Conservation (phyloP, 805 yeast genomes). For the Wickerhamiella sorbophila region DNA sequence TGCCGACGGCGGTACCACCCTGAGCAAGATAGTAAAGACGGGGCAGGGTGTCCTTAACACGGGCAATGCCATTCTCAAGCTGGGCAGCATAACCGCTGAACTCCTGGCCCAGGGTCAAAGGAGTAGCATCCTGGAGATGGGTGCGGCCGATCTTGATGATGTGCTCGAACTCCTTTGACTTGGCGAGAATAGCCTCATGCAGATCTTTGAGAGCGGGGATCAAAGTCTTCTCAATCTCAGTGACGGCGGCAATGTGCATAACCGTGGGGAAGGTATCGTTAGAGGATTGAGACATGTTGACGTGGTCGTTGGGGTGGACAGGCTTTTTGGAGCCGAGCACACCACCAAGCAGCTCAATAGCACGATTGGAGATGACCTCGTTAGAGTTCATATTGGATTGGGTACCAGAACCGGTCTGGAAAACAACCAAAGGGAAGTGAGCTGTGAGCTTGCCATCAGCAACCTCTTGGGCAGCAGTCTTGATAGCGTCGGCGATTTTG, state of each 20-base stretch:
- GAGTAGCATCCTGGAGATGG: conserved; percentile 97
- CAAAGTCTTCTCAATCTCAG: conserved; percentile 62
- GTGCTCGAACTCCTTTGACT: conserved; percentile 68
- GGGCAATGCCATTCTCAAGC: conserved; percentile 73
- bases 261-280: conserved; percentile 99
- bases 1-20: conserved; percentile 99
- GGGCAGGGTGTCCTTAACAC: conserved; percentile 67
- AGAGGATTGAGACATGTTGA: conserved; percentile 96
- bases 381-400: conserved; percentile 98
- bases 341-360: conserved; percentile 92
- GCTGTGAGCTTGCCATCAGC: conserved; percentile 79
- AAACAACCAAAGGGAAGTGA: conserved; percentile 95
- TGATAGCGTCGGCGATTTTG: conserved; percentile 67
- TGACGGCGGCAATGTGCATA: conserved; percentile 97
- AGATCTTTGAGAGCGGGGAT: conserved; percentile 68
- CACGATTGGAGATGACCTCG: conserved; percentile 96
- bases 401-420: conserved; percentile 98
- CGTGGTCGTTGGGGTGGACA: conserved; percentile 97
- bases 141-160: conserved; percentile 99
- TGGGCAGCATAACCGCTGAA: conserved; percentile 94
- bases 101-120: conserved; percentile 95
- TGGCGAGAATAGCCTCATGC: conserved; percentile 62
- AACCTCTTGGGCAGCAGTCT: conserved; percentile 91
- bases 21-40: conserved; percentile 78
- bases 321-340: conserved; percentile 81